Evolutionary conservation across 148 eudicot genomes (phyloP), one percentile per base, ranked within the genome.

Genomic region (Rhododendron molle): DNA sequence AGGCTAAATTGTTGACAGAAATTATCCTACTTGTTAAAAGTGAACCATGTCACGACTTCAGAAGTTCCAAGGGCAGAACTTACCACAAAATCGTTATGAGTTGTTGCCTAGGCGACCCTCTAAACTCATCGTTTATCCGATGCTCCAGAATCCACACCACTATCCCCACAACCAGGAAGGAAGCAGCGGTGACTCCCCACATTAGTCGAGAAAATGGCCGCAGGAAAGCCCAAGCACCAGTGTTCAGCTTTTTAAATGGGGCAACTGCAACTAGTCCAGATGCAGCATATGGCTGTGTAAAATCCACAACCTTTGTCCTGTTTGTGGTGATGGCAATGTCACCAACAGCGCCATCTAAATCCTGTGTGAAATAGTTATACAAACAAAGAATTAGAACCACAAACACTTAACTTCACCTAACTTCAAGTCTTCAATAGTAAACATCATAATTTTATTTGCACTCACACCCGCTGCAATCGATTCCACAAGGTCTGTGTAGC

Each of bases 141-240:
- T 97, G 99, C 93, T 97, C 99, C 89, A 97, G 85, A 88, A 94
- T 91, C 99, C 99, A 97, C 83, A 97, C 95, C 28, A 97, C 98
- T 46, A 91, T 89, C 60, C 99, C 99, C 73, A 97, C 90, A 86
- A 88, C 52, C 81, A 97, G 86, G 87, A 97, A 95, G 43, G 91
- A 93, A 78, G 91, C 88, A 83, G 96, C 96, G 62, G 91, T 93
- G 50, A 95, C 95, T 28, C 87, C 93, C 99, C 99, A 97, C 93
- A 94, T 89, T 52, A 83, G 46, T 23, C 91, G 90, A 71, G 99
- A 91, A 90, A 97, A 97, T 50, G 99, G 98, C 71, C 92, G 91
- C 62, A 93, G 90, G 87, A 97, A 97, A 84, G 96, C 94, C 98
- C 98, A 97, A 52, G 95, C 94, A 52, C 99, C 93, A 7, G 94